Percentiles rank a stretch among this genome's conserved stretches.
Conservation (phyloP, 148 eudicot species). For the Diospyros kaki region DNA sequence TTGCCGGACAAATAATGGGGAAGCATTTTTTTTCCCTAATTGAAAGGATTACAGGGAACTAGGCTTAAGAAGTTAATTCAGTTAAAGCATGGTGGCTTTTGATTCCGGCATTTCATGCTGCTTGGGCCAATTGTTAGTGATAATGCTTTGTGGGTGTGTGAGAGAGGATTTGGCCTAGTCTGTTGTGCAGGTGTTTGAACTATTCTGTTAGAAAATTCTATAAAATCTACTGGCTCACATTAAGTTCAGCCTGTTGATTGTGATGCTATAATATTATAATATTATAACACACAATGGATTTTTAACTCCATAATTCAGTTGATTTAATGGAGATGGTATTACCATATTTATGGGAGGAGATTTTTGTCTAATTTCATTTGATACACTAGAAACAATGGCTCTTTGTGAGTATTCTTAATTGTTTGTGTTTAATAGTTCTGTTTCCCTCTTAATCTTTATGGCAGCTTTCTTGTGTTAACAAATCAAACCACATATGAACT, state of each 20-base stretch:
- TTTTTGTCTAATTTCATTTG: too few relatives aligned
- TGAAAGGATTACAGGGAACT: too few relatives aligned
- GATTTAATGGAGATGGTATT: too few relatives aligned
- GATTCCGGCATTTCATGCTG: neutral
- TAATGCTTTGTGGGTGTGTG: too few relatives aligned
- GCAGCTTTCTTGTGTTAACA: constrained; percentile 76
- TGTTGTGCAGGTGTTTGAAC: neutral
- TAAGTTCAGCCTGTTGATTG: neutral
- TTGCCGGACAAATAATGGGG: too few relatives aligned
- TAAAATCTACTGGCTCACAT: neutral
- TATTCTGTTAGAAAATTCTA: neutral
- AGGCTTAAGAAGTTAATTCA: neutral
- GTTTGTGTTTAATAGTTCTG: too few relatives aligned
- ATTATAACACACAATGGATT: neutral
- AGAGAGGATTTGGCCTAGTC: neutral
- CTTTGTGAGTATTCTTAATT: too few relatives aligned
- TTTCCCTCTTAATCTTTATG: neutral
- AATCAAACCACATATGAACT: constrained; percentile 95
- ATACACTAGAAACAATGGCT: too few relatives aligned
- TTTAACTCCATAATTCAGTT: too few relatives aligned
- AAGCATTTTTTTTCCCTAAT: too few relatives aligned
- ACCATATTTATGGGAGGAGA: too few relatives aligned
- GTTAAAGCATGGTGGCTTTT: neutral
- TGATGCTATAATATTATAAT: neutral
- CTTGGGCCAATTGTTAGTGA: neutral